Percentiles rank a stretch among this genome's conserved stretches.
These are phyloP conservation scores for Fusarium dlaminii DNA, from an alignment of 2,329 filamentous ascomycete genomes.

Conservation along the genomic window DNA sequence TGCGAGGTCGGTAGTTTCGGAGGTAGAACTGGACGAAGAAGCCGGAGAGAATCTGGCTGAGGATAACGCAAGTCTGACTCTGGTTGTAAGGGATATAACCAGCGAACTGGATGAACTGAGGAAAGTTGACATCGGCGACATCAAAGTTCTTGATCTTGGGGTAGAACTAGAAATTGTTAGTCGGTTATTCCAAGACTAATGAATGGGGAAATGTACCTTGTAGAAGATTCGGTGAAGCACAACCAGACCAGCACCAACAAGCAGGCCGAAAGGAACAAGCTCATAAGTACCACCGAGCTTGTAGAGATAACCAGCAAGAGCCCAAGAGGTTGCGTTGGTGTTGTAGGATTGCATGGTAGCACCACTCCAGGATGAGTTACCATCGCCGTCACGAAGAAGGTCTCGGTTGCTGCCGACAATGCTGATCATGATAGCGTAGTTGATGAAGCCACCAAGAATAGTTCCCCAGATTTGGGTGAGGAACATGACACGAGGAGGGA, in stretches of 20 bases:
- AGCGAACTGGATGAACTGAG: slow-evolving; percentile 64
- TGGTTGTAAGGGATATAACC: slow-evolving; percentile 65
- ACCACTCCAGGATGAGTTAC: slow-evolving; percentile 63
- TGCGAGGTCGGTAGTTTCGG: slow-evolving; percentile 60
- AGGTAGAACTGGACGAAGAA: slow-evolving; percentile 63
- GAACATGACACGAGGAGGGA: slow-evolving; percentile 65
- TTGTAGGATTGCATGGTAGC: slow-evolving; percentile 60
- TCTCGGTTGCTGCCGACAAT: slow-evolving; percentile 61
- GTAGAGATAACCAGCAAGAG: slow-evolving; percentile 64
- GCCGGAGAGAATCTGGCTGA: slow-evolving; percentile 56
- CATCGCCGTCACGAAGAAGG: slow-evolving; percentile 55
- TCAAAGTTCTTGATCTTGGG: slow-evolving; percentile 57
- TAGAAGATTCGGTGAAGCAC: slow-evolving; percentile 55
- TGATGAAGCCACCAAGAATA: slow-evolving; percentile 61
- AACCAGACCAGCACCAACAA: slow-evolving; percentile 57
- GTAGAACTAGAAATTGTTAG: slow-evolving; percentile 49
- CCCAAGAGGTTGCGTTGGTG: slow-evolving; percentile 59
- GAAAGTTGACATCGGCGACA: slow-evolving; percentile 58
- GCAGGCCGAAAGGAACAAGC: slow-evolving; percentile 61
- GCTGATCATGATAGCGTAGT: slow-evolving; percentile 65
- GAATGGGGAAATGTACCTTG: slow-evolving; percentile 45
- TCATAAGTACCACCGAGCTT: slow-evolving; percentile 53
- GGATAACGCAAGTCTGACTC: slow-evolving; percentile 64
- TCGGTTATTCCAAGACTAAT: background rate
- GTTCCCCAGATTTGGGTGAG: slow-evolving; percentile 65